Conservation (phyloP, 2,329 filamentous ascomycete genomes). For the Diaporthe longicolla region DNA sequence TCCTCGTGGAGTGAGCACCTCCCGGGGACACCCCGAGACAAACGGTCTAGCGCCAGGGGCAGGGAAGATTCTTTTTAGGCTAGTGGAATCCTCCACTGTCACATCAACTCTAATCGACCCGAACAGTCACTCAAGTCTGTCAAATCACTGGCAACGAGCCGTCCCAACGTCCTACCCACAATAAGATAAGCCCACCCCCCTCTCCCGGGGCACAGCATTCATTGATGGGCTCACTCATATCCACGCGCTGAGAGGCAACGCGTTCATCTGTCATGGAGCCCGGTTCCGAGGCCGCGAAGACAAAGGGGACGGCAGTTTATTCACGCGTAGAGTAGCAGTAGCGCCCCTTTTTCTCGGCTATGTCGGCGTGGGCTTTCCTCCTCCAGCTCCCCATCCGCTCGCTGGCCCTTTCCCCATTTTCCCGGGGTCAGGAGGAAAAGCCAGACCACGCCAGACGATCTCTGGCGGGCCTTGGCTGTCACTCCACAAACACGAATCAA, state of each 20-base stretch:
- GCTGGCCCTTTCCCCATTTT: slow-evolving; percentile 6
- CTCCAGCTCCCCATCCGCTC: slow-evolving; percentile 22
- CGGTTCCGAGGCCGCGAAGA: slow-evolving; percentile 1
- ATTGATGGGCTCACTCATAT: background rate
- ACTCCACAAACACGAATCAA: slow-evolving; percentile 40
- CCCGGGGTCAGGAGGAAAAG: slow-evolving; percentile 20
- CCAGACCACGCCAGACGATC: slow-evolving; percentile 32
- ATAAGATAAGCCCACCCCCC: slow-evolving; percentile 18
- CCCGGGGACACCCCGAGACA: slow-evolving; percentile 32
- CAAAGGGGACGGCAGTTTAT: background rate
- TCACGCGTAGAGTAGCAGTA: background rate
- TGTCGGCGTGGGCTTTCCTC: slow-evolving; percentile 10
- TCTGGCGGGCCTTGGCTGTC: slow-evolving; percentile 27
- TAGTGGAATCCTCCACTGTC: slow-evolving; percentile 35
- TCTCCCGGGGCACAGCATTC: background rate
- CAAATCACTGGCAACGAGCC: slow-evolving; percentile 2
- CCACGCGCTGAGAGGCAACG: background rate
- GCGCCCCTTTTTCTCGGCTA: slow-evolving; percentile 25
- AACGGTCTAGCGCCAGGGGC: slow-evolving; percentile 28
- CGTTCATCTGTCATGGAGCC: slow-evolving; percentile 5
- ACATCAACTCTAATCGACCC: slow-evolving; percentile 33
- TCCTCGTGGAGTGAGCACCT: slow-evolving; percentile 20
- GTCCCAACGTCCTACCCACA: slow-evolving; percentile 6
- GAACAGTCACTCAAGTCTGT: background rate
- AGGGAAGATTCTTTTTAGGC: slow-evolving; percentile 27